Base-by-base conservation (phyloP, 2,329 filamentous ascomycete species). In the Pseudogymnoascus sp. region DNA sequence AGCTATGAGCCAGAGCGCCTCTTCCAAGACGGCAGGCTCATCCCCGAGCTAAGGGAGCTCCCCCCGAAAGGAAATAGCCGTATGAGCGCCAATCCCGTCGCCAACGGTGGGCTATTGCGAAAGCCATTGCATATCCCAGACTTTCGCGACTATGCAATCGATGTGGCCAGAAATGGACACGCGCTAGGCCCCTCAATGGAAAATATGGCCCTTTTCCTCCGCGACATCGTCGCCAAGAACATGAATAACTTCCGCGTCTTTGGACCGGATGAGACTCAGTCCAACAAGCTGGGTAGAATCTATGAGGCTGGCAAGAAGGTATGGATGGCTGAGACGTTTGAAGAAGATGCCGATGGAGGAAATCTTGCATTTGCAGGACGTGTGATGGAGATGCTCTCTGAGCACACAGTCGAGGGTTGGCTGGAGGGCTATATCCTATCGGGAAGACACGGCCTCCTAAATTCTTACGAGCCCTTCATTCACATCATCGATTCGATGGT, bases 401-500 rank as follows among this genome's bases (percentile, higher is more conserved):
- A 93, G 74, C 89, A 93, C 72, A 92, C 88, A 14, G 85, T 84
- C 65, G 89, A 93, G 74, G 89, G 88, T 25, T 93, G 89, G 89
- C 79, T 93, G 14, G 89, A 93, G 77, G 89, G 89, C 2, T 93
- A 92, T 72, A 76, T 90, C 43, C 80, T 93, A 2, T 90, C 85
- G 62, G 89, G 89, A 28, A 83, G 89, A 4, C 89, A 92, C 67
- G 89, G 89, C 11, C 73, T 93, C 64, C 82, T 93, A 64, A 92
- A 91, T 80, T 89, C 86, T 72, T 93, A 93, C 76, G 89, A 93
- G 74, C 88, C 89, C 0, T 93, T 93, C 72, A 89, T 92, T 64
- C 88, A 92, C 71, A 85, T 93, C 69, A 91, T 93, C 69, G 88
- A 92, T 74, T 90, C 87, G 1, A 93, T 93, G 89, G 89, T 93